Percentiles rank a stretch among this genome's conserved stretches.
Evolutionary conservation across 345 rosid genomes (phyloP).

Genomic region (Geranium brycei): DNA sequence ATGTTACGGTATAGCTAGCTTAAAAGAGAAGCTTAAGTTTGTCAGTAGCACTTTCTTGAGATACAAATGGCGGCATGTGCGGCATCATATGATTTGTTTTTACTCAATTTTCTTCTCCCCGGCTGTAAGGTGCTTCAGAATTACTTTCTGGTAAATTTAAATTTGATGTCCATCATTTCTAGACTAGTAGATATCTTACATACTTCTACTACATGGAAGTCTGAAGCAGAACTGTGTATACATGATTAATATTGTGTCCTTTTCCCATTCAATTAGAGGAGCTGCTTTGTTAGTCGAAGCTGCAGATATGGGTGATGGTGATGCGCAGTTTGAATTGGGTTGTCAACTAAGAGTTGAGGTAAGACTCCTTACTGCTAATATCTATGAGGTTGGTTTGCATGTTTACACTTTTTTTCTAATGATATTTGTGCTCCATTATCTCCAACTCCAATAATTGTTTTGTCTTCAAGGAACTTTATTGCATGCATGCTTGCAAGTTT

Average conservation of each 20-base stretch:
- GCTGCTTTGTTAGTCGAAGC: slow-evolving; percentile 92
- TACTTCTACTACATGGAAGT: neutral
- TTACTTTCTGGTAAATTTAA: no score
- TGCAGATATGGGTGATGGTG: slow-evolving; percentile 88
- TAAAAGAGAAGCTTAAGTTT: no score
- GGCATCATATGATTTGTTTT: neutral
- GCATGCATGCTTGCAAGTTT: no score
- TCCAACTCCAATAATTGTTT: no score
- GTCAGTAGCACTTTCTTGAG: no score
- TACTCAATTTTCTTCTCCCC: no score
- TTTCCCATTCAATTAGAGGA: slow-evolving; percentile 31
- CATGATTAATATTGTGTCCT: slow-evolving; percentile 4
- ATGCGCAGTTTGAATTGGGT: slow-evolving; percentile 76
- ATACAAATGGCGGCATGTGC: neutral
- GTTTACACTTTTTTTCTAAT: neutral
- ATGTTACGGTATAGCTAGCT: no score
- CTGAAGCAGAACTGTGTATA: neutral
- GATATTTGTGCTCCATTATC: no score
- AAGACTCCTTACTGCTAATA: slow-evolving; percentile 8
- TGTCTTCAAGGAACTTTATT: no score
- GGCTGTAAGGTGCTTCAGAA: no score
- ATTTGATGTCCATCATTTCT: no score
- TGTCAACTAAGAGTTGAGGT: slow-evolving; percentile 82
- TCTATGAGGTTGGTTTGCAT: neutral
- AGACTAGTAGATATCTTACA: neutral